phyloP scores from a whole-genome alignment of 306 rosid species.

The Aeschynomene evenia region DNA sequence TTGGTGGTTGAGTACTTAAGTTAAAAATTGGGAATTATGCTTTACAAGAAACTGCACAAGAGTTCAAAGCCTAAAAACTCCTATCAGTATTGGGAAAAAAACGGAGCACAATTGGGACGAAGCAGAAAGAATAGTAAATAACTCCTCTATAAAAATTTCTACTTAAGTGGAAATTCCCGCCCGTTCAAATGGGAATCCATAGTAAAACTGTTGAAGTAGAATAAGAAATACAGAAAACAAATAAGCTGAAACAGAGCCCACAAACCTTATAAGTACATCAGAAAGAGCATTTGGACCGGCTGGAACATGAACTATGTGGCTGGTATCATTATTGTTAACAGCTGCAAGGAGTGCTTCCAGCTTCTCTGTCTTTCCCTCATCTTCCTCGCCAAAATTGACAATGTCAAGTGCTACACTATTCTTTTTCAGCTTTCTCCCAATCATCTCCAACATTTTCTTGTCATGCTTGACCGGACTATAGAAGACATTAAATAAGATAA shows the following conservation, averaged over 20 bases:
- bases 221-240: background rate
- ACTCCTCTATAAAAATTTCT: slow-evolving; percentile 3
- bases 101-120: slow-evolving; percentile 5
- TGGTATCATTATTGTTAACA: slow-evolving; percentile 78
- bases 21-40: background rate
- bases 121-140: background rate
- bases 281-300: slow-evolving; percentile 48
- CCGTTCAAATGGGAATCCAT: slow-evolving; percentile 3
- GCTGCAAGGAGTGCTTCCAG: slow-evolving; percentile 80
- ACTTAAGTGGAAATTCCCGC: background rate
- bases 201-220: background rate
- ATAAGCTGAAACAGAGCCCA: slow-evolving; percentile 11
- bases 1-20: background rate
- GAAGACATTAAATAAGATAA: slow-evolving; percentile 18
- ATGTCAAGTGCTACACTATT: slow-evolving; percentile 91
- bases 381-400: slow-evolving; percentile 89
- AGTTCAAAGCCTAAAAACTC: background rate
- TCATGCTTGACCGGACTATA: slow-evolving; percentile 78
- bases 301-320: slow-evolving; percentile 50
- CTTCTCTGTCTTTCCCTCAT: slow-evolving; percentile 83
- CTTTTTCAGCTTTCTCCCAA: slow-evolving; percentile 83
- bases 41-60: slow-evolving; percentile 1
- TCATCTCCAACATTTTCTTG: slow-evolving; percentile 75
- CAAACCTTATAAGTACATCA: slow-evolving; percentile 58
- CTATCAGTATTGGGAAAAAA: slow-evolving; percentile 10